A percentile compares a stretch with the other conserved stretches of the same genome.
Evolutionary conservation across 176 grass and related monocot genomes (phyloP).

Genomic region (Dactylis glomerata): DNA sequence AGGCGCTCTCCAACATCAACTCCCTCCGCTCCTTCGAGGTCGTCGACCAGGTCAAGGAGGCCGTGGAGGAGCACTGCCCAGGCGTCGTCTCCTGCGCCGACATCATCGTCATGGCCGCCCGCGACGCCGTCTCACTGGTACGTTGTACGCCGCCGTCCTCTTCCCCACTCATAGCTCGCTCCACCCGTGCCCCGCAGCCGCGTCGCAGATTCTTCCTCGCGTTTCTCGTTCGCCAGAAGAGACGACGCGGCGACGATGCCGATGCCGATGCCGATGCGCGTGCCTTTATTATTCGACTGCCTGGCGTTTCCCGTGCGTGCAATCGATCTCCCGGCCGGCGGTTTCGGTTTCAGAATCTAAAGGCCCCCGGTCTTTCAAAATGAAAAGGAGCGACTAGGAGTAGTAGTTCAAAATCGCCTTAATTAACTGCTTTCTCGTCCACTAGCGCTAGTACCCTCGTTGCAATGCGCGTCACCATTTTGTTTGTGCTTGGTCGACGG

Average conservation of each 20-base stretch:
- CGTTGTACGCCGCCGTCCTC: background rate
- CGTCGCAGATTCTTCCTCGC: background rate
- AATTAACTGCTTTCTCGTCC: background rate
- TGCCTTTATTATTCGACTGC: background rate
- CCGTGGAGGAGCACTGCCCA: slow-evolving; percentile 62
- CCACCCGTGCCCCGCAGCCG: background rate
- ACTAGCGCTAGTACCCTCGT: background rate
- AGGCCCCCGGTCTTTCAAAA: background rate
- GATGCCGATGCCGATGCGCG: background rate
- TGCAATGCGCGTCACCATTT: background rate
- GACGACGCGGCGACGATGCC: background rate
- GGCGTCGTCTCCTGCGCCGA: slow-evolving; percentile 88
- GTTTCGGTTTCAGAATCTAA: slow-evolving; percentile 14
- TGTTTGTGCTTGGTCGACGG: background rate
- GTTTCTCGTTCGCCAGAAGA: background rate
- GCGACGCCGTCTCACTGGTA: slow-evolving; percentile 81
- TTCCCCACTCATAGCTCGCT: fast-evolving
- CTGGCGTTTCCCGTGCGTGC: background rate
- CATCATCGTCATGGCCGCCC: slow-evolving; percentile 64
- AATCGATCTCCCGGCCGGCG: background rate
- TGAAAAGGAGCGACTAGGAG: background rate
- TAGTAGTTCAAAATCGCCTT: background rate
- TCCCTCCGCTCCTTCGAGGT: slow-evolving; percentile 90
- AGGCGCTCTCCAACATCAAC: slow-evolving; percentile 77
- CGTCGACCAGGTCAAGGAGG: slow-evolving; percentile 73